Base-by-base conservation (phyloP, 352 stramenopile genomes). In the Pythium aquatile region DNA sequence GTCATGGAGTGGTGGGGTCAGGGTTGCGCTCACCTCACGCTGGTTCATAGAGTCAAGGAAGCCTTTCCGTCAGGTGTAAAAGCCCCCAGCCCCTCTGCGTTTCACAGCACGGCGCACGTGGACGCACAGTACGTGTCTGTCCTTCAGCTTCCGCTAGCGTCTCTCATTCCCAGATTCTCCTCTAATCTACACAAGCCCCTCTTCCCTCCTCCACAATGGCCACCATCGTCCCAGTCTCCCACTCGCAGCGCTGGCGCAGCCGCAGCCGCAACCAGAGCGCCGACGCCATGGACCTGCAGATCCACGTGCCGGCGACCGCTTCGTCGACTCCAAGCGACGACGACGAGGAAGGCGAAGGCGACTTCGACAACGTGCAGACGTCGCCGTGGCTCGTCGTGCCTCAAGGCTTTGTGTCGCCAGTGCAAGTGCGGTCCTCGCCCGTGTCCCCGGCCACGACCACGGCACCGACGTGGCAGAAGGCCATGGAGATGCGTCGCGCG, bases 181-280 rank as follows among this genome's bases (percentile, higher is more conserved):
- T 56, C 2, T 24, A 47, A 30, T 17, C 20, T 26, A 49, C 42
- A 24, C 42, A 49, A 49, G n/a, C 42, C 39, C 5, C 20, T 53
- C 46, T 13, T 17, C 10, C 20, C n/a, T 33, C 26, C 46, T 33
- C 20, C 28, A 56, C 28, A 14, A 87, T 87, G 79, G 76, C 79
- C 35, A 77, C 75, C 30, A 72, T 87, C 59, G 79, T 87, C 61
- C 76, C 76, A 13, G 74, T 87, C 40, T 87, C 76, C 7, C 79
- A 83, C 75, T 83, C 66, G 47, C 72, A 79, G 51, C 73, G 70
- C 32, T 84, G 77, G 76, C 68, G 77, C 14, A 81, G 73, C 58
- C 76, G 75, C 44, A 84, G 75, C 52, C 78, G 78, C 61, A 83
- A 77, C 62, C 70, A 71, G 35, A 87, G 77, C 68, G 65, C 74